These are phyloP conservation scores for Kwoniella sp. DNA, from an alignment of 768 basidiomycete genomes.

Conservation along the genomic window DNA sequence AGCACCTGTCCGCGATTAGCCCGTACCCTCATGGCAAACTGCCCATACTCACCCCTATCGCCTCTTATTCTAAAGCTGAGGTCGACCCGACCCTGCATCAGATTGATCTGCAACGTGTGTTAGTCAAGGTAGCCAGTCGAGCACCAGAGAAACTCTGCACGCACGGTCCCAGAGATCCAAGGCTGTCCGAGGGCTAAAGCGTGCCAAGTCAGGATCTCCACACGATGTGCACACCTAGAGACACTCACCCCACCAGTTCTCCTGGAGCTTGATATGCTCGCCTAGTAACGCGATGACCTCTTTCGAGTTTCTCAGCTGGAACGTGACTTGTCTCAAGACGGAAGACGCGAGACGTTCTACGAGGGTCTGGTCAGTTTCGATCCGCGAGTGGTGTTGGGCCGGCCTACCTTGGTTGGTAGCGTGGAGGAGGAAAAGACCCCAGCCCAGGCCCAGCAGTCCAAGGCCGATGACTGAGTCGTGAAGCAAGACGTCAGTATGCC, in stretches of 20 bases:
- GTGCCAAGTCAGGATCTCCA: background rate
- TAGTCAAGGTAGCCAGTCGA: background rate
- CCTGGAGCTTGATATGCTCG: constrained; percentile 32
- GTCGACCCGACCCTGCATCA: constrained; percentile 48
- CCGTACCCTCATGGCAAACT: background rate
- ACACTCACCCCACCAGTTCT: constrained; percentile 46
- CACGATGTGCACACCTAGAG: background rate
- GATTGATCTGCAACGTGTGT: constrained; percentile 31
- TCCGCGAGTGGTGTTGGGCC: too few relatives aligned
- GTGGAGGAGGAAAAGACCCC: constrained; percentile 37
- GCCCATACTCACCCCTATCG: constrained; percentile 10
- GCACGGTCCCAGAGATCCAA: constrained; percentile 47
- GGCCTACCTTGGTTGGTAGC: constrained; percentile 35
- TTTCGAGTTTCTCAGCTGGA: constrained; percentile 42
- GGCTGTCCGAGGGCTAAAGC: constrained; percentile 43
- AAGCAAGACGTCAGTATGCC: background rate
- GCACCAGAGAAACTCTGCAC: constrained; percentile 4
- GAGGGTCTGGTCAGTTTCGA: background rate
- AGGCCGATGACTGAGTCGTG: constrained; percentile 22
- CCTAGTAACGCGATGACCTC: constrained; percentile 38
- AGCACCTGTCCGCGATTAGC: constrained; percentile 15
- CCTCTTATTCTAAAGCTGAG: constrained; percentile 44
- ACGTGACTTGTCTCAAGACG: constrained; percentile 43
- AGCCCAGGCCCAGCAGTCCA: constrained; percentile 24
- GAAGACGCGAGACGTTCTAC: constrained; percentile 48